Evolutionary conservation across 225 moss, liverwort and hornwort genomes (phyloP).

Genomic region (Takakia lepidozioides): DNA sequence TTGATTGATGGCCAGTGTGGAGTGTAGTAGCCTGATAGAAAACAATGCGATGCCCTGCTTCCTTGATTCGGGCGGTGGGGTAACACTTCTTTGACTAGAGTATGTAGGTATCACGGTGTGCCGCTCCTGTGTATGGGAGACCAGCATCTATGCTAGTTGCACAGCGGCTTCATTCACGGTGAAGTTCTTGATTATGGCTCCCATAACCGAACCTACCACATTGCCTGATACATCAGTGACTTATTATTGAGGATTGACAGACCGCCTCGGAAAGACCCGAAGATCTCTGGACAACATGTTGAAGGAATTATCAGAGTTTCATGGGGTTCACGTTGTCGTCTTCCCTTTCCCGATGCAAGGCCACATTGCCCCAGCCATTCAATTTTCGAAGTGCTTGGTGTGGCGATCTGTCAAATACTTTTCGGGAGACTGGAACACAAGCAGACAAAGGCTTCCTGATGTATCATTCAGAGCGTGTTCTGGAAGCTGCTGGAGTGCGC

Average conservation of each 20-base stretch:
- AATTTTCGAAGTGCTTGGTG: conserved; percentile 1
- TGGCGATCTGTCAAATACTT: conserved; percentile 31
- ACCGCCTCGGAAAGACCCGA: too few relatives aligned
- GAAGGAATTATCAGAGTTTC: too few relatives aligned
- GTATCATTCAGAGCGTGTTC: conserved; percentile 15
- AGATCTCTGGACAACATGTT: too few relatives aligned
- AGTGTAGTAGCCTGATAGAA: conserved; percentile 41
- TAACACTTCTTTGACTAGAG: conserved; percentile 28
- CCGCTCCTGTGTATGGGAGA: conserved; percentile 38
- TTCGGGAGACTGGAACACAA: neutral
- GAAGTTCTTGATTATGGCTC: conserved; percentile 32
- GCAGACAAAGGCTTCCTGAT: conserved; percentile 13
- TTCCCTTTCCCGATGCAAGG: too few relatives aligned
- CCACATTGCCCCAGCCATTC: too few relatives aligned
- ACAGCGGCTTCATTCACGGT: conserved; percentile 43
- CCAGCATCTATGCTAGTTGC: conserved; percentile 56
- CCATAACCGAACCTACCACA: too few relatives aligned
- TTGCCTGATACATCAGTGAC: too few relatives aligned
- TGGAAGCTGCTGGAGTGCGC: conserved; percentile 29
- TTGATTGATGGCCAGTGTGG: too few relatives aligned
- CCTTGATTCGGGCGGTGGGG: conserved; percentile 30
- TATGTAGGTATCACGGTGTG: conserved; percentile 45
- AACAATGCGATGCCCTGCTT: conserved; percentile 35
- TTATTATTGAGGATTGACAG: too few relatives aligned
- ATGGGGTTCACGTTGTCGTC: too few relatives aligned